Base-by-base conservation (phyloP, 2,329 filamentous ascomycete species). In the Phialophora expanda region DNA sequence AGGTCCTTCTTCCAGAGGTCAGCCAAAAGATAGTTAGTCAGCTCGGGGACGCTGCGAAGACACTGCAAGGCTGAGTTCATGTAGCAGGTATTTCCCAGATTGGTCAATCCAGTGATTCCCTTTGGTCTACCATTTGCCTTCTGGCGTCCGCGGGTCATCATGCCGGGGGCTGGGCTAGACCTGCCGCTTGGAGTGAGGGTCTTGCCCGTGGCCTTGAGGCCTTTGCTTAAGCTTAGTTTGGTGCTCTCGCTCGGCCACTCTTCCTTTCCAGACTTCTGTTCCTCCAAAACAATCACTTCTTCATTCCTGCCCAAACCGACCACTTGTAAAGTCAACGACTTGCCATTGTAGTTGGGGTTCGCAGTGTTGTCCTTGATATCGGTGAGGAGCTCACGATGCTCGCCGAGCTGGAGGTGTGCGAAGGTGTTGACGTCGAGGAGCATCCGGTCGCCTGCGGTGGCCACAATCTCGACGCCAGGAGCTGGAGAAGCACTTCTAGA, bases 61-160 rank as follows among this genome's bases (percentile, higher is more conserved):
- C 95, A 99, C 76, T 99, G 95, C 62, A 98, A 83, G 9, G 95
- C 95, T 24, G 94, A 97, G 78, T 98, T 98, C 93, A 98, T 97
- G 80, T 99, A 99, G 79, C 95, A 99, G 0, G 95, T 98, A 74
- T 99, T 99, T 56, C 95, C 95, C 14, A 99, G 81, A 74, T 99
- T 99, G 69, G 87, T 88, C 60, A 99, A 81, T 38, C 95, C 95
- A 50, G 93, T 90, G 48, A 89, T 90, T 34, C 95, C 95, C 38
- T 88, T 79, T 12, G 87, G 86, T 68, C 88, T 87, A 9, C 90
- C 90, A 46, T 88, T 86, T 71, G 87, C 88, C 66, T 89, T 87
- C 7, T 85, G 80, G 64, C 91, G 86, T 50, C 92, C 92, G 70
- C 93, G 85, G 0, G 91, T 93, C 68, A 90, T 81, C 61, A 79